Evolutionary conservation across 768 basidiomycete genomes (phyloP), one percentile per base, ranked within the genome.

Genomic region (Lactifluus subvellereus): DNA sequence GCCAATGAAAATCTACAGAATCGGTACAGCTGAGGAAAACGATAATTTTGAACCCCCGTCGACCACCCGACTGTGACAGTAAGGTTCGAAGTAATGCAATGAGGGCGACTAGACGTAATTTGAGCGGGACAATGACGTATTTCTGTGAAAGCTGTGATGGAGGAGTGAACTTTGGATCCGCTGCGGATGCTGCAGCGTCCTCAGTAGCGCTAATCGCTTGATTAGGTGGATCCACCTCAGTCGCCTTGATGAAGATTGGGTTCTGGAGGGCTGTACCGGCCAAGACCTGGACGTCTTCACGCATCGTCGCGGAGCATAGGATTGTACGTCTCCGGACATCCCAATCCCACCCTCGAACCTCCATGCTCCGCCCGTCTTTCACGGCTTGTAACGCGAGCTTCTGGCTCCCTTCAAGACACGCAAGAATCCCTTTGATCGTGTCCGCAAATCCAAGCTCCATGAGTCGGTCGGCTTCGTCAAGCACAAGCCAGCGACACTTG

Each of bases 361-460:
- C 90, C 72, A 76, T 76, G 56, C 82, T 84, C 65, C 80, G 86
- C 0, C 84, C 89, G 67, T 86, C 85, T 65, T 80, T 75, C 55
- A 84, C 77, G 0, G 87, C 91, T 68, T 85, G 82, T 51, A 72
- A 60, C 57, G 91, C 93, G 7, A 95, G 78, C 66, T 84, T 86
- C 55, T 84, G 75, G 56, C 93, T 82, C 0, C 93, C 94, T 62
- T 98, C 94, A 22, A 99, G 74, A 10, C 89, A 87, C 69, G 87
- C 83, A 40, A 98, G 77, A 66, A 98, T 97, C 1, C 92, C 94
- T 60, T 82, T 84, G 69, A 99, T 89, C 0, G 94, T 92, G 71
- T 98, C 94, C 73, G 97, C 95, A 66, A 99, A 99, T 0, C 97
- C 97, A 48, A 98, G 84, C 66, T 98, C 95, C 95, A 98, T 98